Base-by-base conservation (phyloP, 169 alveolate species). In the Perkinsus olseni region DNA sequence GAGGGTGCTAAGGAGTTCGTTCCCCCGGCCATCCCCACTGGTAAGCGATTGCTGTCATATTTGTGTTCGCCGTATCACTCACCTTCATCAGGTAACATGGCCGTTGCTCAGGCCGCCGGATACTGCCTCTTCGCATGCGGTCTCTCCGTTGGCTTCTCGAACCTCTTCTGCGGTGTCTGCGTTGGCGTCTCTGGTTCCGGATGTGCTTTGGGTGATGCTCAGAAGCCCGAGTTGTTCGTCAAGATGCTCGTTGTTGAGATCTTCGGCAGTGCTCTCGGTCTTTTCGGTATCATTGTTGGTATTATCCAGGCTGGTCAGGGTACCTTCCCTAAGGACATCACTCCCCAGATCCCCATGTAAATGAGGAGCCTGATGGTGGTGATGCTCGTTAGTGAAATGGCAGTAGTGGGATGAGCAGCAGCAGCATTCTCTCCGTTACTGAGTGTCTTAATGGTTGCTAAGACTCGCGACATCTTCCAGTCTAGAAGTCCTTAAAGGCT, bases 171-270 rank as follows among this genome's bases (percentile, higher is more conserved):
- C 95, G 99, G 98, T 21, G 96, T 99, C 93, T 97, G 99, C 92
- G 99, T 99, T 91, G 99, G 99, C 24, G 99, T 99, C 91, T 98
- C 99, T 45, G 99, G 99, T 4, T 98, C 99, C 92, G 99, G 99
- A 91, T 98, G 99, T 74, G 99, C 99, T 20, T 95, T 99, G 82
- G 99, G 99, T 90, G 99, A 99, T 96, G 99, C 99, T 21, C 99
- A 99, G 97, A 97, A 97, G 90, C 99, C 99, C 17, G 99, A 99
- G 94, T 98, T 99, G n/a, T 99, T 99, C 96, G 99, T 98, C 74
- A 98, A 99, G 96, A 98, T 99, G 97, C 97, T 99, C 82, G 98
- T 99, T 95, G 98, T 99, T 93, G 99, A 99, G 95, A 99, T 99
- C 95, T 99, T 99, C 94, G 99, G 99, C 40, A 97, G 99, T 92